phyloP scores from a whole-genome alignment of 1,139 yeast genomes.

The Yamadazyma mexicana region DNA sequence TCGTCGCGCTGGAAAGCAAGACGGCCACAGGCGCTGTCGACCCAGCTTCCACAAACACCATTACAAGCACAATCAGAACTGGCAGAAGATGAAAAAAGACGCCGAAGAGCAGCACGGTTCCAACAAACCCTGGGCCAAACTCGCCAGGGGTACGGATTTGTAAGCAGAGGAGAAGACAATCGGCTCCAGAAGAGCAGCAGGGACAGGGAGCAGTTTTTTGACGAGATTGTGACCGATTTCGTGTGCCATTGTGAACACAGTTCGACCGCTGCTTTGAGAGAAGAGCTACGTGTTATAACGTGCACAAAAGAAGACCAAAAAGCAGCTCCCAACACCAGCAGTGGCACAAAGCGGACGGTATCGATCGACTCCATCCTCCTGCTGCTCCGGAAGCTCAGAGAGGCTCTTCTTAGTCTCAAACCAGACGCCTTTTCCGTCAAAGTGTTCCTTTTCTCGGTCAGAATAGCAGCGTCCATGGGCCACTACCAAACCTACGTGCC shows the following conservation, averaged over 20 bases:
- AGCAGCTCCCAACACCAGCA: slow-evolving; percentile 4
- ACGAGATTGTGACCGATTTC: slow-evolving; percentile 32
- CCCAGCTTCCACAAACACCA: too few relatives aligned
- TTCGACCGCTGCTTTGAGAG: slow-evolving; percentile 17
- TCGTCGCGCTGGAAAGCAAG: too few relatives aligned
- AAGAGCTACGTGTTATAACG: slow-evolving; percentile 14
- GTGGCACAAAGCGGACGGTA: not conserved
- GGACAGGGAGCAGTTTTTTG: slow-evolving; percentile 41
- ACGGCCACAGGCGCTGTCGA: too few relatives aligned
- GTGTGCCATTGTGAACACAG: slow-evolving; percentile 24
- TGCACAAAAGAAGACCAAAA: slow-evolving; percentile 10
- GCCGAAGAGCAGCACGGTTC: slow-evolving; percentile 20
- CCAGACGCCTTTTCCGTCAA: slow-evolving; percentile 42
- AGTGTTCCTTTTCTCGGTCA: slow-evolving; percentile 52
- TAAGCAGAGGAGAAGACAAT: slow-evolving; percentile 61
- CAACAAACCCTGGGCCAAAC: slow-evolving; percentile 10
- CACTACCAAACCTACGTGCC: slow-evolving; percentile 62
- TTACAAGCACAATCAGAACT: too few relatives aligned
- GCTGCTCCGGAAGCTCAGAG: slow-evolving; percentile 50
- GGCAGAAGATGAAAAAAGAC: slow-evolving; percentile 15
- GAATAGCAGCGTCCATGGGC: slow-evolving; percentile 47
- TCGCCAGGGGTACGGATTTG: slow-evolving; percentile 40
- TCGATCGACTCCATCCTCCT: slow-evolving; percentile 28
- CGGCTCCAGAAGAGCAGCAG: slow-evolving; percentile 44
- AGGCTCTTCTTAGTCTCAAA: slow-evolving; percentile 42